Base-by-base conservation (phyloP, 306 rosid genomes). In the Prunus salicina region DNA sequence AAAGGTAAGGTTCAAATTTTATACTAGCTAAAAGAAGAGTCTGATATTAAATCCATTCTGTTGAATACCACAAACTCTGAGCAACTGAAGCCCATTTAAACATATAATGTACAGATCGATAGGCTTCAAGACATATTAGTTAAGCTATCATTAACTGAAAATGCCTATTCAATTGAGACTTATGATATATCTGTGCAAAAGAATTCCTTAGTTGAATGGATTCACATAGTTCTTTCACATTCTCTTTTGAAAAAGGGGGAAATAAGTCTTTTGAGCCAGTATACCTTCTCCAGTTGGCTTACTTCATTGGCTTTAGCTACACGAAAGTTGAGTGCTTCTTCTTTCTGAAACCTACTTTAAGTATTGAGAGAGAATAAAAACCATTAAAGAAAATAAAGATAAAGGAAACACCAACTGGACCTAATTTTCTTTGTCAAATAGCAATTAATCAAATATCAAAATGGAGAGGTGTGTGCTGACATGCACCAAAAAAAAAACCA, bases 301-400 rank as follows among this genome's bases (percentile, higher is more conserved):
- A 91, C 91, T 86, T 91, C 98, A 45, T 78, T 79, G 70, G 90
- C 66, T 86, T 91, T 94, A 56, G 86, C 79, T 71, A 81, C 77
- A 74, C 96, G 96, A 79, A 87, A 94, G 71, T 76, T 68, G 71
- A 94, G 90, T 76, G 94, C 98, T 82, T 90, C 98, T 82, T 94
- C 97, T 79, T 90, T 91, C 79, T 94, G 97, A 84, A 47, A 72
- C 86, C 97, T 94, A 87, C 72, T 76, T 60, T 19, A 69, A 46
- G 58, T 50, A 50, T 38, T 10, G 46, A 67, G 77, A 51, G 64
- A 43, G 9, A 50, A 79, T 60, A 64, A 72, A 70, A 22, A 64
- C 13, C 38, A 16, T 14, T 16, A 52, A 51, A 62, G 60, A 8
- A 24, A 45, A 46, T 20, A 20, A 28, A 19, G n/a, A 45, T 14